Evolutionary conservation across 257 asterid genomes (phyloP).

Genomic region (Petunia axillaris): DNA sequence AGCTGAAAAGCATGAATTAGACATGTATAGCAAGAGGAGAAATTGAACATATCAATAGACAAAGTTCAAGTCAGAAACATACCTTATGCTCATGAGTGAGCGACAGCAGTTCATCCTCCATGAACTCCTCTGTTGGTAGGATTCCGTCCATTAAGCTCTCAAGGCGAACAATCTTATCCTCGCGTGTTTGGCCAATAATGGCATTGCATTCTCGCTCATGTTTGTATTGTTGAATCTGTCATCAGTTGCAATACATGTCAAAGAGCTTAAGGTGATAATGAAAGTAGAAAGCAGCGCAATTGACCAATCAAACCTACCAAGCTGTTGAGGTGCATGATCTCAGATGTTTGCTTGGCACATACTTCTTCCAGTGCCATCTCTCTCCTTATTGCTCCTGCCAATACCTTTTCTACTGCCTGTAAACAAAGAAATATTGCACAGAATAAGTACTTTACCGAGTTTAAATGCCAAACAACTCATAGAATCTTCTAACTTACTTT

Average conservation of each 20-base stretch:
- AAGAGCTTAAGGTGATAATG: slow-evolving; percentile 25
- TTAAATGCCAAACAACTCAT: neutral
- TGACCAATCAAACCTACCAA: slow-evolving; percentile 56
- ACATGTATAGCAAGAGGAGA: slow-evolving; percentile 31
- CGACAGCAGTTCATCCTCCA: slow-evolving; percentile 77
- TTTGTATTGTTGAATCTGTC: slow-evolving; percentile 92
- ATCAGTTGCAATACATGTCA: slow-evolving; percentile 26
- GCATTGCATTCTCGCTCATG: slow-evolving; percentile 98
- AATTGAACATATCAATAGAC: slow-evolving; percentile 26
- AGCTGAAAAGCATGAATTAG: slow-evolving; percentile 57
- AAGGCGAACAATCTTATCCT: slow-evolving; percentile 91
- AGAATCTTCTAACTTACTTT: slow-evolving; percentile 56
- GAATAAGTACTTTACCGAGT: neutral
- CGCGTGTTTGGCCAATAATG: slow-evolving; percentile 83
- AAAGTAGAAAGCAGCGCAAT: neutral
- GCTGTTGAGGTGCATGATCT: slow-evolving; percentile 88
- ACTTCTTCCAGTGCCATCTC: slow-evolving; percentile 98
- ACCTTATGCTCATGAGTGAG: slow-evolving; percentile 85
- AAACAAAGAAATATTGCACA: slow-evolving; percentile 30
- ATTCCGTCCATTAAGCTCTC: slow-evolving; percentile 97
- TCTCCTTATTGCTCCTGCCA: slow-evolving; percentile 98
- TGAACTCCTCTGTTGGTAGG: slow-evolving; percentile 80
- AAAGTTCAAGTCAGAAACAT: slow-evolving; percentile 27
- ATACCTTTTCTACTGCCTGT: slow-evolving; percentile 95
- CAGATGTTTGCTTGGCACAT: slow-evolving; percentile 74